Conservation (phyloP, 176 grass and related monocot genomes). For the Triticum timopheevii region DNA sequence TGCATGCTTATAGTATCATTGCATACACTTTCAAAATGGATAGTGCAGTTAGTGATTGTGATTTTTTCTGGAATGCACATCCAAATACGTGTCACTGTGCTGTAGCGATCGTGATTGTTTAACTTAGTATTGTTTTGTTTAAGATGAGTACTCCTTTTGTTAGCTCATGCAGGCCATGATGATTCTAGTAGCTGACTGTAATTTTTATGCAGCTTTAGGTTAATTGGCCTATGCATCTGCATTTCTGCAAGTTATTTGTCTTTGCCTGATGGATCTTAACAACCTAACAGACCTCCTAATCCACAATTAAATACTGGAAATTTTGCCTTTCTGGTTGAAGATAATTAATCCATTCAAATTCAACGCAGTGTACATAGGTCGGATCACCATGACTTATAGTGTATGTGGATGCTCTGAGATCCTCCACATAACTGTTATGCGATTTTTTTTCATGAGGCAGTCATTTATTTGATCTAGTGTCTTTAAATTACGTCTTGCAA, state of each 20-base stretch:
- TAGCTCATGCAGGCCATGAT: constrained; percentile 5
- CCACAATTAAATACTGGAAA: background rate
- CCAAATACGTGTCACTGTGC: background rate
- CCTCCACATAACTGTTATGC: background rate
- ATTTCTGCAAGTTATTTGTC: background rate
- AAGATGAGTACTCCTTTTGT: background rate
- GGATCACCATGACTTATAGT: background rate
- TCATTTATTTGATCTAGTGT: background rate
- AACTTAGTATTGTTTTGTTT: background rate
- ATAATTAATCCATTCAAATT: background rate
- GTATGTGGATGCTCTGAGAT: background rate
- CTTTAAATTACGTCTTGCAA: background rate
- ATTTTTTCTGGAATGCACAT: background rate
- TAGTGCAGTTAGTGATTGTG: background rate
- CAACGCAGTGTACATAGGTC: background rate
- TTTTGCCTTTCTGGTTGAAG: background rate
- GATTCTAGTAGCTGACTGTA: background rate
- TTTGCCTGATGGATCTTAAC: background rate
- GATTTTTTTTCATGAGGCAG: background rate
- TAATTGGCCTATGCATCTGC: background rate
- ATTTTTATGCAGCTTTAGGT: background rate
- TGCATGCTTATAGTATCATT: background rate
- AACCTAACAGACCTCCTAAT: background rate
- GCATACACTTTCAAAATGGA: background rate
- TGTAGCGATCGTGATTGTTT: background rate